Conservation (phyloP, 2,329 filamentous ascomycete species). For the Curvularia eragrostidis region DNA sequence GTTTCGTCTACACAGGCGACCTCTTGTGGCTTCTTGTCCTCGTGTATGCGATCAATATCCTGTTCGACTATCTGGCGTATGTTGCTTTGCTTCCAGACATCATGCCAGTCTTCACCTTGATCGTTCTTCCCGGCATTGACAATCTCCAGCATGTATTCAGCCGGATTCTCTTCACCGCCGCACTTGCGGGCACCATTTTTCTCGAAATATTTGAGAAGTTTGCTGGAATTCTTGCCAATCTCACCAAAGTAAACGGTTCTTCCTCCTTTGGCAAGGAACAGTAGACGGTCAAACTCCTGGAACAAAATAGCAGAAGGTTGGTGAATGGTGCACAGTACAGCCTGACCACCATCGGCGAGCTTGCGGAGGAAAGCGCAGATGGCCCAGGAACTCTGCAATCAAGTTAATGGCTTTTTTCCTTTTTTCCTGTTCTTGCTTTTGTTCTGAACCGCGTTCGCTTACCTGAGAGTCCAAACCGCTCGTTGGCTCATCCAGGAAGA, state of each 20-base stretch:
- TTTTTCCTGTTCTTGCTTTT: too few relatives aligned
- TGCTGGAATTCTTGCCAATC: conserved; percentile 52
- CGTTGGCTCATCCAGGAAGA: conserved; percentile 68
- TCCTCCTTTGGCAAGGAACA: conserved; percentile 54
- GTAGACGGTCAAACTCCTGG: conserved; percentile 54
- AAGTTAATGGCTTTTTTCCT: conserved; percentile 12
- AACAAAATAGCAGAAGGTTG: conserved; percentile 56
- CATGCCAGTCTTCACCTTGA: conserved; percentile 49
- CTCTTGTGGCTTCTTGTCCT: conserved; percentile 17
- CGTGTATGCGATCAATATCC: too few relatives aligned
- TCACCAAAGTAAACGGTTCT: conserved; percentile 58
- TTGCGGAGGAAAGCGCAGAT: conserved; percentile 69
- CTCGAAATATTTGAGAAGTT: conserved; percentile 63
- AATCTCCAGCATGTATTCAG: conserved; percentile 74
- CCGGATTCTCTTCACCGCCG: conserved; percentile 70
- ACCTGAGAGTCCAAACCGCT: conserved; percentile 65
- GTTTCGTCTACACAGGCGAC: conserved; percentile 50
- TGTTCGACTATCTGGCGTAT: too few relatives aligned
- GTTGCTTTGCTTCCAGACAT: conserved; percentile 48
- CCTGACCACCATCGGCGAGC: conserved; percentile 59
- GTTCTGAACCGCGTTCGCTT: too few relatives aligned
- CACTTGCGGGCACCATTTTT: conserved; percentile 67
- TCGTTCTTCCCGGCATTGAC: conserved; percentile 45
- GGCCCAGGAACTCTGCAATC: conserved; percentile 62
- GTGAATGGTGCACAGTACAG: conserved; percentile 58